These are phyloP conservation scores for Chaetomidium leptoderma DNA, from an alignment of 495 filamentous ascomycete genomes.

Conservation along the genomic window DNA sequence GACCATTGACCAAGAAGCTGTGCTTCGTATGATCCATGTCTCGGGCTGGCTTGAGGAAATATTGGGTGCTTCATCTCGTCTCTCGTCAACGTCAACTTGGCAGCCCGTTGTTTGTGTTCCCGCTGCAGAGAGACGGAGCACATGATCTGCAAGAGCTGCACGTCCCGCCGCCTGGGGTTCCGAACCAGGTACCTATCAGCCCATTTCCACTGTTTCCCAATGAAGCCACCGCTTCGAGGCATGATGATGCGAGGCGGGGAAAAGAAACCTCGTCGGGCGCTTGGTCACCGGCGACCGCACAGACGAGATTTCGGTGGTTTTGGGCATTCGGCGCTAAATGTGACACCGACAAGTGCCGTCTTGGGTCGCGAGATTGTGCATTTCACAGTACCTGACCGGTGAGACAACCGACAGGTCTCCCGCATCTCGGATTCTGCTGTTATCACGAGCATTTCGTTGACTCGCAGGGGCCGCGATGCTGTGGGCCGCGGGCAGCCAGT, in stretches of 20 bases:
- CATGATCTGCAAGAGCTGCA: slow-evolving; percentile 8
- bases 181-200: no score
- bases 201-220: no score
- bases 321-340: not conserved
- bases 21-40: no score
- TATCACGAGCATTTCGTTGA: not conserved
- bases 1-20: no score
- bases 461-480: not conserved
- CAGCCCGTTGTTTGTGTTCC: not conserved
- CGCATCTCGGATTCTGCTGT: no score
- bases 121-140: not conserved
- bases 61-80: not conserved
- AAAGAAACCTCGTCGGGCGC: no score
- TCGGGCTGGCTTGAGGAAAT: no score
- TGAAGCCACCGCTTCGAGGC: no score
- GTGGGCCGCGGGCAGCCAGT: not conserved
- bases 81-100: not conserved
- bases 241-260: no score
- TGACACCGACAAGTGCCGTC: not conserved
- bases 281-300: no score
- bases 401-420: no score
- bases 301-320: not conserved
- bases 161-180: not conserved
- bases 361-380: not conserved
- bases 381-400: not conserved